Evolutionary conservation across 805 yeast genomes (phyloP).

Genomic region (Starmerella stellata): DNA sequence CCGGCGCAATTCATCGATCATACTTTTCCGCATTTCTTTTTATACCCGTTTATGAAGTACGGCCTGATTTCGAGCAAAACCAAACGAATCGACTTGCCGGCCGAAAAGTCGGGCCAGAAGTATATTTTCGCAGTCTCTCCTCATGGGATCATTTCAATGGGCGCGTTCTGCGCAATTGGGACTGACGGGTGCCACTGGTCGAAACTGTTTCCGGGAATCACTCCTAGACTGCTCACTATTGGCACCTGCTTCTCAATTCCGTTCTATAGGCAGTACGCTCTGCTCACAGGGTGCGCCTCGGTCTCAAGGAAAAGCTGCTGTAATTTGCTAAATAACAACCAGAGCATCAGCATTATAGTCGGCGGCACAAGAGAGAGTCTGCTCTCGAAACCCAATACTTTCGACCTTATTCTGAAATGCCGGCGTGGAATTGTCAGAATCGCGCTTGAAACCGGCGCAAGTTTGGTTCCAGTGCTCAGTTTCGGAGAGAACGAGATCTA

Average conservation of each 20-base stretch:
- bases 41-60: constrained; percentile 15
- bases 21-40: background rate
- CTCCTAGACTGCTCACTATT: constrained; percentile 57
- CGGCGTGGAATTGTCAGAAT: constrained; percentile 79
- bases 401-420: constrained; percentile 52
- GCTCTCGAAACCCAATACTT: constrained; percentile 30
- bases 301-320: constrained; percentile 60
- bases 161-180: constrained; percentile 67
- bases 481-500: constrained; percentile 74
- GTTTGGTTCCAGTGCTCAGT: constrained; percentile 72
- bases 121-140: constrained; percentile 92
- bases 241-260: constrained; percentile 73
- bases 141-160: constrained; percentile 87
- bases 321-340: constrained; percentile 42
- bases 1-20: background rate
- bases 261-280: constrained; percentile 69
- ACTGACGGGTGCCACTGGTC: constrained; percentile 65
- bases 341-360: constrained; percentile 72
- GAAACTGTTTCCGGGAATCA: constrained; percentile 64
- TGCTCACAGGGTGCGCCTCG: constrained; percentile 66
- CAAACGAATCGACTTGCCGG: background rate
- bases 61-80: constrained; percentile 12
- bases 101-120: constrained; percentile 23
- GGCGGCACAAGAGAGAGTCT: constrained; percentile 93
- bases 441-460: constrained; percentile 65